These are phyloP conservation scores for Sonneratia alba DNA, from an alignment of 345 rosid genomes.

Conservation along the genomic window DNA sequence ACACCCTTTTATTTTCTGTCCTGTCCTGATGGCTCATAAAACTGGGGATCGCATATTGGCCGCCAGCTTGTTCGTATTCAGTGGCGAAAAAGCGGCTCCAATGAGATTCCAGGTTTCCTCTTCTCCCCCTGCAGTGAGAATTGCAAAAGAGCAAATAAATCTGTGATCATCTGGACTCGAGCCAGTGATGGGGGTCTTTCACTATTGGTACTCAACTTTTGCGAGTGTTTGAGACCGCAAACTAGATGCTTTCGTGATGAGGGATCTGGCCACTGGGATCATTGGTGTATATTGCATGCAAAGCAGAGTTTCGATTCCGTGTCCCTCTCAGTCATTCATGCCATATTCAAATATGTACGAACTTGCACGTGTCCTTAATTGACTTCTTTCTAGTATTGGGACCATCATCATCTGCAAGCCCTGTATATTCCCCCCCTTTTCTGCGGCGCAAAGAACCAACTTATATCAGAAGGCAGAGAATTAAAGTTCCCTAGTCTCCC, in stretches of 20 bases:
- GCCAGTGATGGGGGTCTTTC: background rate
- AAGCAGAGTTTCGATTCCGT: background rate
- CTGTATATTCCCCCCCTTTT: too few relatives aligned
- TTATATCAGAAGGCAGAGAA: too few relatives aligned
- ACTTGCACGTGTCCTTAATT: background rate
- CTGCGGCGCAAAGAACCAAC: too few relatives aligned
- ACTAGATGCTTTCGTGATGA: background rate
- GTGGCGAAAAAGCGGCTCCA: background rate
- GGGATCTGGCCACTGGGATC: background rate
- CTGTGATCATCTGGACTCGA: background rate
- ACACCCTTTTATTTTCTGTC: background rate
- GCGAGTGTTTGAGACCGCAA: background rate
- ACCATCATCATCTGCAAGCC: too few relatives aligned
- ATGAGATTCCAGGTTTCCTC: background rate
- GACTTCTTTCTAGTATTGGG: background rate
- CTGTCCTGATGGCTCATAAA: background rate
- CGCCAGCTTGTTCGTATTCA: background rate
- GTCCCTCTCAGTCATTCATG: background rate
- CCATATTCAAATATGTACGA: background rate
- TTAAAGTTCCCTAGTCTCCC: too few relatives aligned
- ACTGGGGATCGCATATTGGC: background rate
- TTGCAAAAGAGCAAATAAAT: background rate
- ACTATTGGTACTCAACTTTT: background rate
- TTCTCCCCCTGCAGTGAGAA: background rate
- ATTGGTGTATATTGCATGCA: background rate